phyloP scores from a whole-genome alignment of 129 eudicot species.

The Scalesia atractyloides region DNA sequence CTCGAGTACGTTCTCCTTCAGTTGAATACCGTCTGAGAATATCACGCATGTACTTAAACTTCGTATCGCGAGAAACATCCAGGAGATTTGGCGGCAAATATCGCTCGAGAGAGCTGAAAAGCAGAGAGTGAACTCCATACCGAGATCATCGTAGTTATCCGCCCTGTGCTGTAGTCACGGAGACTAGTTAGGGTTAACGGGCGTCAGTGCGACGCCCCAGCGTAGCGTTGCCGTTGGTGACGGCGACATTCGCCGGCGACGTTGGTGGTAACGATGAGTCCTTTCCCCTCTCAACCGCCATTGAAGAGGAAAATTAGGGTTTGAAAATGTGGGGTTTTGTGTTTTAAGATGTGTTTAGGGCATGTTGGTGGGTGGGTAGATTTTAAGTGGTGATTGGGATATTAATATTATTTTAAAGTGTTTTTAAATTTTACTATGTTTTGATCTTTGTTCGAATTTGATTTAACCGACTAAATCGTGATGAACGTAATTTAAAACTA shows the following conservation, averaged over 20 bases:
- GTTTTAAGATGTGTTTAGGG: constrained; percentile 21
- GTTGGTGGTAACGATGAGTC: constrained; percentile 34
- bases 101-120: constrained; percentile 76
- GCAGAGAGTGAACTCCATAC: constrained; percentile 59
- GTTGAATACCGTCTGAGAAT: constrained; percentile 76
- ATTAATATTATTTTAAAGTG: neutral
- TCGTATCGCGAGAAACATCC: constrained; percentile 46
- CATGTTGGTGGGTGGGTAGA: constrained; percentile 1
- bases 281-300: constrained; percentile 42
- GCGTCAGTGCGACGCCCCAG: constrained; percentile 26
- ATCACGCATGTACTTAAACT: constrained; percentile 61
- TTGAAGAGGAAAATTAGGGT: constrained; percentile 27
- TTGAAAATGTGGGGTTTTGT: constrained; percentile 9
- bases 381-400: too few relatives aligned
- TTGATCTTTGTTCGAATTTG: neutral
- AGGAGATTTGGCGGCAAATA: constrained; percentile 69
- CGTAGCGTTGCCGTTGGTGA: constrained; percentile 37
- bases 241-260: constrained; percentile 21
- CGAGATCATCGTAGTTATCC: constrained; percentile 69
- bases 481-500: neutral
- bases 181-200: constrained; percentile 52
- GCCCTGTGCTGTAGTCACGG: constrained; percentile 79
- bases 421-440: neutral
- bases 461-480: neutral
- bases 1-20: constrained; percentile 74